Conservation (phyloP, 1,284 basidiomycete species). For the Heterobasidion irregulare region DNA sequence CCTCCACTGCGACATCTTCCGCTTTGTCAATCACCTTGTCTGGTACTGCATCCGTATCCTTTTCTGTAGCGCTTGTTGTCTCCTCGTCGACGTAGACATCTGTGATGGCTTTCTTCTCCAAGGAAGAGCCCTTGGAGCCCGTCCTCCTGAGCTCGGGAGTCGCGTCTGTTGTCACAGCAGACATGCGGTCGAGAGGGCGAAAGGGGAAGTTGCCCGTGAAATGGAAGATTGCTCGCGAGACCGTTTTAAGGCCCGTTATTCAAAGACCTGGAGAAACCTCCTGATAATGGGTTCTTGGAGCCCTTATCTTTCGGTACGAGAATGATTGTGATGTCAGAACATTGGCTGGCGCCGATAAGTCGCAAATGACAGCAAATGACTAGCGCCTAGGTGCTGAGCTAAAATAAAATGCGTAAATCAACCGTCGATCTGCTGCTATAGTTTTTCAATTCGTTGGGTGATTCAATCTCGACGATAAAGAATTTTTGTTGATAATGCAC, state of each 20-base stretch:
- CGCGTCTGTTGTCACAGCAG: neutral
- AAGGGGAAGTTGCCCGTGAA: neutral
- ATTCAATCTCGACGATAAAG: no score
- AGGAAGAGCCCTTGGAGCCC: neutral
- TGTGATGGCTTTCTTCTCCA: neutral
- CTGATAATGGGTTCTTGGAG: neutral
- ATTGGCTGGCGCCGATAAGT: no score
- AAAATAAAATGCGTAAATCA: no score
- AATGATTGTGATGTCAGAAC: no score
- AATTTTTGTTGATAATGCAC: no score
- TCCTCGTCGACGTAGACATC: slow-evolving; percentile 1
- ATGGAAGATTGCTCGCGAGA: neutral
- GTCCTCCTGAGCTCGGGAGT: neutral
- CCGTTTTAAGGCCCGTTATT: neutral
- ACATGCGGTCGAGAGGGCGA: neutral
- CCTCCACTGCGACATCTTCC: slow-evolving; percentile 37
- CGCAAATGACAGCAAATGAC: no score
- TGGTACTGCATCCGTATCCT: neutral
- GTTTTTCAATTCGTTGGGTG: no score
- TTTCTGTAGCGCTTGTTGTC: neutral
- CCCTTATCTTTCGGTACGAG: neutral
- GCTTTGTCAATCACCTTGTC: slow-evolving; percentile 29
- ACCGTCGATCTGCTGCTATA: no score
- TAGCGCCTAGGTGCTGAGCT: no score
- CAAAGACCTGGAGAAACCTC: neutral